These are phyloP conservation scores for Colletotrichum kahawae DNA, from an alignment of 2,329 filamentous ascomycete species.

Conservation along the genomic window DNA sequence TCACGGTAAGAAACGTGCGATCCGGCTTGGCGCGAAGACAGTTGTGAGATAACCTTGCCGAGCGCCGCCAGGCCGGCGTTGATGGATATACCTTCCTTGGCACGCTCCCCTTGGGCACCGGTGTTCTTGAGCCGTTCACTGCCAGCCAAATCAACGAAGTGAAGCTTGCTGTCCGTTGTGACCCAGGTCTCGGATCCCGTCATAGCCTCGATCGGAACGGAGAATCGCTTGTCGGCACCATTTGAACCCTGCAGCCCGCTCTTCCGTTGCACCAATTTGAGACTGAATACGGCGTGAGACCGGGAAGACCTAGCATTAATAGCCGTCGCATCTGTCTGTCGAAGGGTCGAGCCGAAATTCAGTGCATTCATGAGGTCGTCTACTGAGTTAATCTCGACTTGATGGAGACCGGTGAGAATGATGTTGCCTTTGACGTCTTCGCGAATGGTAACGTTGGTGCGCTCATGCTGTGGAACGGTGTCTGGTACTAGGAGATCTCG, in stretches of 20 bases:
- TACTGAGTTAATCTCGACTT: constrained; percentile 87
- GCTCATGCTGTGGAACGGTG: constrained; percentile 69
- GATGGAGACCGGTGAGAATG: constrained; percentile 85
- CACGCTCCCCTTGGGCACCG: constrained; percentile 90
- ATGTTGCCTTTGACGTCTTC: constrained; percentile 96
- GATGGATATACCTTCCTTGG: constrained; percentile 96
- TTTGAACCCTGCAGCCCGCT: constrained; percentile 56
- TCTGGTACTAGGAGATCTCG: constrained; percentile 89
- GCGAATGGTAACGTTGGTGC: constrained; percentile 84
- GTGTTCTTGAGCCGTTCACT: constrained; percentile 98
- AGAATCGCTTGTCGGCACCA: constrained; percentile 80
- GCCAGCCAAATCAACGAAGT: constrained; percentile 97
- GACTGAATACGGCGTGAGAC: constrained; percentile 95
- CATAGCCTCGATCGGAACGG: constrained; percentile 83
- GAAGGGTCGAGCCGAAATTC: constrained; percentile 90
- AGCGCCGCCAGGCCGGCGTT: constrained; percentile 94
- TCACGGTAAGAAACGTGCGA: constrained; percentile 97
- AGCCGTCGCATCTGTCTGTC: constrained; percentile 95
- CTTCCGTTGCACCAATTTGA: constrained; percentile 91
- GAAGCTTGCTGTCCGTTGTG: constrained; percentile 95
- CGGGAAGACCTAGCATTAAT: constrained; percentile 98
- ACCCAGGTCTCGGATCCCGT: constrained; percentile 72
- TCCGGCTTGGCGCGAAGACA: constrained; percentile 86
- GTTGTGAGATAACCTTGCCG: constrained; percentile 97
- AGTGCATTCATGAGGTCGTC: constrained; percentile 90